Base-by-base conservation (phyloP, 257 asterid genomes). In the Solanum tacnaense region DNA sequence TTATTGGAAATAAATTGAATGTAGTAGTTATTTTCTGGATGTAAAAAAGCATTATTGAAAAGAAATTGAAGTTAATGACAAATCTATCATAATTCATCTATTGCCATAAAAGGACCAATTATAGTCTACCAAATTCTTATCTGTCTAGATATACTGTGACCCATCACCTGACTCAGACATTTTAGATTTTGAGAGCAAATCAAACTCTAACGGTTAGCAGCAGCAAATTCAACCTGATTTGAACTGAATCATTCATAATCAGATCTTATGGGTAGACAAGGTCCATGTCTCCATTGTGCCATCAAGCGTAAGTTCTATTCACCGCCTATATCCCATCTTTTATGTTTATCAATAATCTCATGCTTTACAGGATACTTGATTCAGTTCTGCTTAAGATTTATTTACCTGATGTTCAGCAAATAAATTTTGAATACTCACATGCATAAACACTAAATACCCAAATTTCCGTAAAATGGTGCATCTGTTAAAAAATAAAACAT, bases 271-370 rank as follows among this genome's bases (percentile, higher is more conserved):
- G 85, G 41, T 5, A 87, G 88, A 87, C 70, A 79, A 56, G 91
- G 92, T 21, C 90, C 88, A 25, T 88, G 91, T 84, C 6, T 2
- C 76, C 91, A 90, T 25, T 88, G 92, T 78, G 89, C 89, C 73
- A 81, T 89, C 20, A 68, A 35, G 6, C 29, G 90, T 88, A 70
- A 84, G 92, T 72, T 11, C 38, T 81, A 10, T 38, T 58, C 44
- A 49, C 83, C 83, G 31, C 31, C 31, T 29, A 29, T 31, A 31
- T 31, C 32, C 32, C 32, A 31, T 31, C 32, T 31, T 31, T 31
- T 31, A 31, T 31, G 32, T 31, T 31, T 31, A 31, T 31, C 32
- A 31, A 31, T 31, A 31, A 31, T 31, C 32, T 31, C 32, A 31
- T 31, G 32, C 32, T 31, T 31, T 31, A 31, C 32, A 31, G 32